Base-by-base conservation (phyloP, 805 yeast genomes). In the Zygotorulaspora danielsina region DNA sequence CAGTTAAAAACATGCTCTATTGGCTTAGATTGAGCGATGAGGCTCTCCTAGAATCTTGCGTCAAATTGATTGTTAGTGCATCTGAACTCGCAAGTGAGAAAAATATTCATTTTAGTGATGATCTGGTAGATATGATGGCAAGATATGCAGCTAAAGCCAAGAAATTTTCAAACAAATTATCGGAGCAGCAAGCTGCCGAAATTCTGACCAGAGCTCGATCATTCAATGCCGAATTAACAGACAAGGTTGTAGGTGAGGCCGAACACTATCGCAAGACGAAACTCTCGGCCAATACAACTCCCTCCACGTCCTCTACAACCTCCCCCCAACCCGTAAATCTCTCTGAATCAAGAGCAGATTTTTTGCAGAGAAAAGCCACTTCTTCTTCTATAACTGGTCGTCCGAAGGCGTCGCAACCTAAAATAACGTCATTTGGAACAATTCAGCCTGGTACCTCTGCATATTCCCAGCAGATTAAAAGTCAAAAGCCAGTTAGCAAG, bases 1-100 rank as follows among this genome's bases (percentile, higher is more conserved):
- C 93, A 0, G 76, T 89, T 44, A 71, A 71, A 10, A 69, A 78
- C 38, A 79, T 85, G 69, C 70, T 85, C 22, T 80, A 78, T 27
- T 84, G 97, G 94, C 68, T 90, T 19, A 71, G 93, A 43, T 67
- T 90, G 33, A 86, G 90, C 43, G 97, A 89, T 60, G 68, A 75
- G 5, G 83, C 87, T 2, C 66, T 90, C 32, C 44, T 63, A 15
- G 67, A 63, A 18, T 74, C 86, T 1, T 86, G 96, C 67, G 89
- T 85, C 5, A 71, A 72, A 17, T 66, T 87, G 33, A 82, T 84
- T 4, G 72, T 79, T 36, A 72, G 74, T 30, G 78, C 86, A 0
- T 68, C 87, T 32, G 84, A 79, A 48, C 60, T 84, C 31, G 84
- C 88, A 0, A 61, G 65, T 20, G 80, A 76, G 28, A 64, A 79